phyloP scores from a whole-genome alignment of 257 asterid genomes.

The Perilla frutescens region DNA sequence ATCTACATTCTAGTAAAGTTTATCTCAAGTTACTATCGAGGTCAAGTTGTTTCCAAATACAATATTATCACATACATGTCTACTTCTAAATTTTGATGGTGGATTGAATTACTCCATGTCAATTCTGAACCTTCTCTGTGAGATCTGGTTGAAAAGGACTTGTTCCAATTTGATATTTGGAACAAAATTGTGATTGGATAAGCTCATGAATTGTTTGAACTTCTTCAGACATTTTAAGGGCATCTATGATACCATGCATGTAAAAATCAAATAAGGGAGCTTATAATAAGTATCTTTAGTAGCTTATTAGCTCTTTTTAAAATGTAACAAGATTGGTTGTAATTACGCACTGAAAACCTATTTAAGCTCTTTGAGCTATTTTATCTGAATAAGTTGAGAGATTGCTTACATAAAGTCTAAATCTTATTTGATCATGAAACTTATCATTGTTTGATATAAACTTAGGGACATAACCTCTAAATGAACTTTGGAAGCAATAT shows the following conservation, averaged over 20 bases:
- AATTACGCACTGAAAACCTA: slow-evolving; percentile 4
- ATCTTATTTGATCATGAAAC: slow-evolving; percentile 12
- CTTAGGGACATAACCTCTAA: slow-evolving; percentile 20
- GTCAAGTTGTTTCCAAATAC: slow-evolving; percentile 25
- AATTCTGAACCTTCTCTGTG: slow-evolving; percentile 21
- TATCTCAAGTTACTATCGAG: slow-evolving; percentile 10
- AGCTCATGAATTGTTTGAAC: slow-evolving; percentile 13
- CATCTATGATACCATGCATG: slow-evolving; percentile 1
- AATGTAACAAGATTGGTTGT: slow-evolving; percentile 1
- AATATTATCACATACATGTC: background rate
- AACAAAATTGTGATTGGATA: slow-evolving; percentile 10
- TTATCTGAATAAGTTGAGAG: slow-evolving; percentile 27
- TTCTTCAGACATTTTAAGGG: slow-evolving; percentile 21
- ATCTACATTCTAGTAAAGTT: slow-evolving; percentile 18
- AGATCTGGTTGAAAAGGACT: slow-evolving; percentile 14
- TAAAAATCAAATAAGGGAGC: slow-evolving; percentile 1
- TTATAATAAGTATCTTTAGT: slow-evolving; percentile 12
- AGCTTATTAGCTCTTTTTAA: slow-evolving; percentile 18
- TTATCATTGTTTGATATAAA: slow-evolving; percentile 7
- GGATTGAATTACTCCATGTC: slow-evolving; percentile 13
- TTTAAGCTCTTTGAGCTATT: slow-evolving; percentile 23
- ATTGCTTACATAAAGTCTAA: slow-evolving; percentile 10
- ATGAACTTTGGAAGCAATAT: slow-evolving; percentile 9
- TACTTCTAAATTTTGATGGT: slow-evolving; percentile 3
- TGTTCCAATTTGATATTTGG: slow-evolving; percentile 11